phyloP scores from a whole-genome alignment of 441 rosid species.

The Oxalis stricta region DNA sequence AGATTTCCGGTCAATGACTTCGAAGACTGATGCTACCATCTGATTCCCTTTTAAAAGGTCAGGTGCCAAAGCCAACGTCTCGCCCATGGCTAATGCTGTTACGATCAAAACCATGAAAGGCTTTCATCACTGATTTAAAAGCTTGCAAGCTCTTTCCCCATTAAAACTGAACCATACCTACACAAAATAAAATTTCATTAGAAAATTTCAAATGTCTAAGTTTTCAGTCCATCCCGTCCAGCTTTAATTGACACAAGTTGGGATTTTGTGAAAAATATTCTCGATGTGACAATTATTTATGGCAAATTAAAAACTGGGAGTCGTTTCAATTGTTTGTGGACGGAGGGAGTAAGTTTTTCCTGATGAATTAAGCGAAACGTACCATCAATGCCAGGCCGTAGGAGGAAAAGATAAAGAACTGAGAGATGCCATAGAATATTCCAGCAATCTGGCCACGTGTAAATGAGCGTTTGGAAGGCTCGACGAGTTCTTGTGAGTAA shows the following conservation, averaged over 20 bases:
- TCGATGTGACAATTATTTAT: too few species aligned
- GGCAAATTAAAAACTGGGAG: too few species aligned
- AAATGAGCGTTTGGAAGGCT: slow-evolving; percentile 62
- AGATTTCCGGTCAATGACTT: slow-evolving; percentile 59
- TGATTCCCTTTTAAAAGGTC: slow-evolving; percentile 89
- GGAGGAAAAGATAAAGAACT: slow-evolving; percentile 89
- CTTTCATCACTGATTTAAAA: slow-evolving; percentile 85
- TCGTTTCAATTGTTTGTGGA: too few species aligned
- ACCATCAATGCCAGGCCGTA: slow-evolving; percentile 94
- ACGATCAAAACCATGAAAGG: slow-evolving; percentile 92
- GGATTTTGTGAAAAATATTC: too few species aligned
- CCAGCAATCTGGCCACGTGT: slow-evolving; percentile 87
- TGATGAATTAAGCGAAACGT: too few species aligned
- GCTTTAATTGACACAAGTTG: too few species aligned
- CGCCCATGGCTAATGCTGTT: slow-evolving; percentile 94
- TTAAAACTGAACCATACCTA: slow-evolving; percentile 89
- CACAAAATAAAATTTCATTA: slow-evolving; percentile 3
- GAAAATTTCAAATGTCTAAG: too few species aligned
- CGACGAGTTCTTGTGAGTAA: slow-evolving; percentile 54
- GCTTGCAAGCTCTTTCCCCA: slow-evolving; percentile 67
- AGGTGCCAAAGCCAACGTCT: slow-evolving; percentile 72
- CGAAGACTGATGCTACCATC: slow-evolving; percentile 78
- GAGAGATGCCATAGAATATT: slow-evolving; percentile 71
- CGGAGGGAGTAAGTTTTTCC: too few species aligned
- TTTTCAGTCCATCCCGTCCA: too few species aligned